Evolutionary conservation across 202 grass and related monocot species (phyloP), one percentile per base, ranked within the genome.

Genomic region (Schoenoplectus tabernaemontani): DNA sequence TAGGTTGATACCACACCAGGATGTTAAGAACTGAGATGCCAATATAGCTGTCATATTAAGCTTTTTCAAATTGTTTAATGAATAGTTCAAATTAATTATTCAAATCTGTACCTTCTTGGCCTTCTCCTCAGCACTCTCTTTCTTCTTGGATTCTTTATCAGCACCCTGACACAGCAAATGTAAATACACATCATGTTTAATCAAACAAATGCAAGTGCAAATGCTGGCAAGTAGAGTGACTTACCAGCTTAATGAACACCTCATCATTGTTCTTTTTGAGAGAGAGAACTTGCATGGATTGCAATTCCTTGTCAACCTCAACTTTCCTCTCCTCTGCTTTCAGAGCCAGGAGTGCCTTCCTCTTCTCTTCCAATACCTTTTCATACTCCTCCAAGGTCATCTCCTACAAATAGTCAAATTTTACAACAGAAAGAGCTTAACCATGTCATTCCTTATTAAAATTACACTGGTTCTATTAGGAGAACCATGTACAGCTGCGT

Each of bases 311-410:
- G 36, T 97, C 91, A 4, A 93, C 48, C 44, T 92, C 89, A 64
- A 97, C 94, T 70, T 93, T 93, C n/a, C 94, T 93, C 79, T 97
- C 91, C 32, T 89, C 79, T 26, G 93, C 79, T 83, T 88, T 97
- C 11, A 89, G 74, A 16, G 82, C 81, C 44, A 90, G 79, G 15
- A 93, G 73, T 58, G 87, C 91, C 66, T 90, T 93, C 38, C 93
- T 66, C 73, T 91, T 97, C 80, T 93, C 89, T 82, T 93, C 93
- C 60, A 80, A 19, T 7, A 91, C 51, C 65, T 97, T 97, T 73
- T 97, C 91, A 75, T 97, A 97, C 59, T 97, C 93, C 76, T 97
- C 93, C 76, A 97, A 73, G 39, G 93, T 97, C 93, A 97, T 93
- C 59, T 97, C 93, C 93, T 97, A 66, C 30, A 64, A 1, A 69